Conservation (phyloP, 768 basidiomycete species). For the Russula sp. region DNA sequence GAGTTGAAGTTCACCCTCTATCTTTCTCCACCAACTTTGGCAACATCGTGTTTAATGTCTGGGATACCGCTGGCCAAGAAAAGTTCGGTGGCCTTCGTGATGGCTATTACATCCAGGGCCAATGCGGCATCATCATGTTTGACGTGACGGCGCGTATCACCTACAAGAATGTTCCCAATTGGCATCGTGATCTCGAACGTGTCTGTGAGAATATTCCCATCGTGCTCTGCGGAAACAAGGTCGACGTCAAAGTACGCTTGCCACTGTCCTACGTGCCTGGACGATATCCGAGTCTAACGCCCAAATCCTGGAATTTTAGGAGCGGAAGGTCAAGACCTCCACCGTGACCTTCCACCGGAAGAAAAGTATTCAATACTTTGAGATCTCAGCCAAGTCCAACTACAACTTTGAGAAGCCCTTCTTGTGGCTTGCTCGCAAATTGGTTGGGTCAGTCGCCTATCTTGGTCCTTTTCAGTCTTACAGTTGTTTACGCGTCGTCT, state of each 20-base stretch:
- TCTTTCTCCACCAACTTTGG: conserved; percentile 97
- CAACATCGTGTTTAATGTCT: conserved; percentile 98
- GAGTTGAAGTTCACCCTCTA: conserved; percentile 98
- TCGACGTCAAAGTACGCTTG: conserved; percentile 87
- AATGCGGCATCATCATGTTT: conserved; percentile 99
- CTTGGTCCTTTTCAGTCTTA: no score
- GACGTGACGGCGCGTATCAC: conserved; percentile 99
- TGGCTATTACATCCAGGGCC: conserved; percentile 95
- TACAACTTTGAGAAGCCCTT: conserved; percentile 99
- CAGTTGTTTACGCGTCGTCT: neutral
- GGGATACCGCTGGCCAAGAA: conserved; percentile 99
- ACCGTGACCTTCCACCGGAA: conserved; percentile 99
- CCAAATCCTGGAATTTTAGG: conserved; percentile 41
- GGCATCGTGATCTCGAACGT: conserved; percentile 99
- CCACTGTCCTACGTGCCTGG: neutral
- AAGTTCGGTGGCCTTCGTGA: conserved; percentile 99
- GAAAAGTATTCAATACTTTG: conserved; percentile 99
- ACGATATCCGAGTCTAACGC: neutral
- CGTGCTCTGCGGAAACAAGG: conserved; percentile 99
- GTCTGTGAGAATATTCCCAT: conserved; percentile 99
- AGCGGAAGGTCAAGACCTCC: conserved; percentile 99
- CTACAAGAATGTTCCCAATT: conserved; percentile 99
- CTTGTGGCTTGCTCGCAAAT: conserved; percentile 97
- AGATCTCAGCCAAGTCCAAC: conserved; percentile 99
- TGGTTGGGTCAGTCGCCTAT: conserved; percentile 70